Evolutionary conservation across 2,329 filamentous ascomycete genomes (phyloP).

Genomic region (Arthrobotrys sinensis): DNA sequence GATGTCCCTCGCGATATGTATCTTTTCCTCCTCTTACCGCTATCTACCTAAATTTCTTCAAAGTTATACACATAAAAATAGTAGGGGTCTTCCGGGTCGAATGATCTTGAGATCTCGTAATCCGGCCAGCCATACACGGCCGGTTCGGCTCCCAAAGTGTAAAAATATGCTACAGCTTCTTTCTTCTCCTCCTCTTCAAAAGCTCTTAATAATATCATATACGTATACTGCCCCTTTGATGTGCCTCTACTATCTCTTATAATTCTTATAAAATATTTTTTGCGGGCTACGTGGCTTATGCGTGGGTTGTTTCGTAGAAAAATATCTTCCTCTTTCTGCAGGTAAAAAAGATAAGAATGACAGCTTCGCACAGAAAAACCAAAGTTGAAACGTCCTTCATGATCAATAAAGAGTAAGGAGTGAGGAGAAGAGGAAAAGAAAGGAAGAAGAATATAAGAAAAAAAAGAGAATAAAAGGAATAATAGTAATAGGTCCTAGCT

Average conservation of each 20-base stretch:
- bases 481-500: conserved; percentile 48
- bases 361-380: neutral
- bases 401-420: conserved; percentile 4
- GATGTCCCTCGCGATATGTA: too few relatives aligned
- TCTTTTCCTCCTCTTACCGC: too few relatives aligned
- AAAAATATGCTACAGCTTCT: too few relatives aligned
- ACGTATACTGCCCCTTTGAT: neutral
- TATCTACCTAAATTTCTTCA: too few relatives aligned
- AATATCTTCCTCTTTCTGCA: conserved; percentile 23
- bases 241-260: conserved; percentile 15
- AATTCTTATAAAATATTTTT: neutral
- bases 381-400: neutral
- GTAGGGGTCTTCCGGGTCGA: too few relatives aligned
- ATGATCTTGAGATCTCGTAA: too few relatives aligned
- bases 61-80: too few relatives aligned
- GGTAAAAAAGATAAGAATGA: neutral
- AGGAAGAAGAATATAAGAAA: neutral
- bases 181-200: neutral
- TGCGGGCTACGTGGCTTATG: conserved; percentile 10
- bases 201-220: neutral
- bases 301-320: neutral
- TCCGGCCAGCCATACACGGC: too few relatives aligned
- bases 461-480: conserved; percentile 4
- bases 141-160: too few relatives aligned
- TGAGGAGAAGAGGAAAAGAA: neutral